A percentile compares a stretch with the other conserved stretches of the same genome.
These are phyloP conservation scores for Cyphellophora attinorum DNA, from an alignment of 2,329 filamentous ascomycete genomes.

Conservation along the genomic window DNA sequence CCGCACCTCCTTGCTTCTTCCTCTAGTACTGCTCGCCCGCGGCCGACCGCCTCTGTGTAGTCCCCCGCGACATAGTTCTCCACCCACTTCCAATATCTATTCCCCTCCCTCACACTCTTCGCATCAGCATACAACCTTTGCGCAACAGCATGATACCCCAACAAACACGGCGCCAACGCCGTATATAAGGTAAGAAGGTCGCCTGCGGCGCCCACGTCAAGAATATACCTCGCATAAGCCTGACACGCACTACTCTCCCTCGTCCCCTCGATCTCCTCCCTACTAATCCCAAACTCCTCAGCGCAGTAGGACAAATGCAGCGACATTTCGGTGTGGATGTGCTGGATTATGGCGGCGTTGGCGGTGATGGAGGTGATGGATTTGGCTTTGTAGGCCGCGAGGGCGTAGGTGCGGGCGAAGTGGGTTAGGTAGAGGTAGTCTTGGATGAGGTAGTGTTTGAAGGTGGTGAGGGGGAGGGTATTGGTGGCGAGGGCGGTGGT, in stretches of 20 bases:
- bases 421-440: constrained; percentile 90
- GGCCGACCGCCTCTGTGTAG: constrained; percentile 61
- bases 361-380: constrained; percentile 62
- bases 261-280: constrained; percentile 56
- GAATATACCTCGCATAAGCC: constrained; percentile 75
- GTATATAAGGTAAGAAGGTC: constrained; percentile 84
- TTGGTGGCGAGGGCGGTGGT: constrained; percentile 68
- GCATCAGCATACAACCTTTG: constrained; percentile 56
- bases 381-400: constrained; percentile 77
- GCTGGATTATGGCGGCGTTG: constrained; percentile 60
- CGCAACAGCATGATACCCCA: constrained; percentile 81
- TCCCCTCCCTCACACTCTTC: constrained; percentile 52
- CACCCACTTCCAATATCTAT: constrained; percentile 84
- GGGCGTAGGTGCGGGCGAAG: constrained; percentile 75
- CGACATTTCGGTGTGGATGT: constrained; percentile 70
- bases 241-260: constrained; percentile 71
- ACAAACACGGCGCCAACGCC: constrained; percentile 72
- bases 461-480: constrained; percentile 62
- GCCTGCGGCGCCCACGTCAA: constrained; percentile 78
- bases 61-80: constrained; percentile 77
- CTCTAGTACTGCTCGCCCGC: constrained; percentile 63
- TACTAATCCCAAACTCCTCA: constrained; percentile 64
- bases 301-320: constrained; percentile 77
- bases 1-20: constrained; percentile 65
- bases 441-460: constrained; percentile 83